Evolutionary conservation across 352 stramenopile species (phyloP), one percentile per base, ranked within the genome.

Genomic region (Globisporangium emineosum): DNA sequence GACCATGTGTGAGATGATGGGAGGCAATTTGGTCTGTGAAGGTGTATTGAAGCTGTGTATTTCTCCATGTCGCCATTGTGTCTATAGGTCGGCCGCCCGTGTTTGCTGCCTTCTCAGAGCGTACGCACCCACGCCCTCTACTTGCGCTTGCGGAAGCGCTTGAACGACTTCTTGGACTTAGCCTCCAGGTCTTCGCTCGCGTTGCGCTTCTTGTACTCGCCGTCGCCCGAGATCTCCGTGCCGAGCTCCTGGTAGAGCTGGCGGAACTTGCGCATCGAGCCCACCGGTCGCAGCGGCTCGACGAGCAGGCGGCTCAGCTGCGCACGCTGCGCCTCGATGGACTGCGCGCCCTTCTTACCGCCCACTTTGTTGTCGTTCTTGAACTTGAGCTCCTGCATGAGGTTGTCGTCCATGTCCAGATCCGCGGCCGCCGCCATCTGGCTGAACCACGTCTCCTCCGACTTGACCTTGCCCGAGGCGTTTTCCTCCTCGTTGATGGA

Each of bases 341-440:
- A 83, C 29, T 66, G 65, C 12, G 56, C 32, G 8, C 57, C 62
- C 27, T 72, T 64, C 57, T 80, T 85, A 57, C 76, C 77, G 57
- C 59, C 67, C 19, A 73, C 70, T 45, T 81, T 73, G 56, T 83
- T 85, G 35, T 77, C 64, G 69, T 88, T 83, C 66, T 94, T 91
- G 27, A 74, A 72, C 42, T 78, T 72, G 47, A 93, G 67, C 52
- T 91, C 81, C 61, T 81, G 77, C 45, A 93, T 49, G 55, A 93
- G 71, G 57, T 90, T 82, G 17, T 95, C 85, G 65, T 95, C 87
- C 68, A 95, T 69, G 52, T 93, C 85, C 60, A 95, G 66, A 45
- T 93, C 87, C 13, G 85, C 83, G 9, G 79, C 87, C 43, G 83
- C 78, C 43, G 87, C 87, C 87, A 95, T 95, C 64, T 95, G 87